Conservation (phyloP, 208 protist genomes). For the Crithidia mellificae region DNA sequence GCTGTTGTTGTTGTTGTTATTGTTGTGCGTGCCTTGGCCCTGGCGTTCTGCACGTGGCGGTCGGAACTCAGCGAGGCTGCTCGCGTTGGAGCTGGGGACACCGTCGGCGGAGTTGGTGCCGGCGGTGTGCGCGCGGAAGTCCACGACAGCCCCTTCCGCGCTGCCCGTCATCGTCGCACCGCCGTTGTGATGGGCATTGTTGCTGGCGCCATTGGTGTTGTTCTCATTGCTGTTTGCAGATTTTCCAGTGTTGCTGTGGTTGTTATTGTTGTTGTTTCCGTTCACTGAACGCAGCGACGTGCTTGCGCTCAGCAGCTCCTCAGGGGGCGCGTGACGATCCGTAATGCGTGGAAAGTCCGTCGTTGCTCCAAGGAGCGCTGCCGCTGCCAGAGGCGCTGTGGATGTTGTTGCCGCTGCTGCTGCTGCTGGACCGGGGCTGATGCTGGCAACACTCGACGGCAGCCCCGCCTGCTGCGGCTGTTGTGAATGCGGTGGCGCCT, state of each 20-base stretch:
- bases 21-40: not conserved
- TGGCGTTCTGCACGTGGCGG: conserved; percentile 1
- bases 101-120: conserved; percentile 7
- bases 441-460: not conserved
- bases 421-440: not conserved
- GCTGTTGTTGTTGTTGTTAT: conserved; percentile 9
- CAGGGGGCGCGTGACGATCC: conserved; percentile 15
- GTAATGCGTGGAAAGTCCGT: conserved; percentile 23
- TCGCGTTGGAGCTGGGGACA: conserved; percentile 23
- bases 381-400: too few relatives aligned
- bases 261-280: too few relatives aligned
- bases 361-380: too few relatives aligned
- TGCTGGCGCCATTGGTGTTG: conserved; percentile 6
- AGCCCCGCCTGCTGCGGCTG: not conserved
- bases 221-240: not conserved
- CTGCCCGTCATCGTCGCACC: not conserved
- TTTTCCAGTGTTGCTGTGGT: not conserved
- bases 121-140: conserved; percentile 7
- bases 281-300: conserved; percentile 19
- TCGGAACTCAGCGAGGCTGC: conserved; percentile 21
- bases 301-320: conserved; percentile 21
- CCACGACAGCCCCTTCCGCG: conserved; percentile 1
- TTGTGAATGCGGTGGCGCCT: not conserved
- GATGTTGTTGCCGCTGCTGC: not conserved
- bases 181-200: conserved; percentile 6